A percentile compares a stretch with the other conserved stretches of the same genome.
These are phyloP conservation scores for Pinus albicaulis DNA, from an alignment of 75 land plant species.

Conservation along the genomic window DNA sequence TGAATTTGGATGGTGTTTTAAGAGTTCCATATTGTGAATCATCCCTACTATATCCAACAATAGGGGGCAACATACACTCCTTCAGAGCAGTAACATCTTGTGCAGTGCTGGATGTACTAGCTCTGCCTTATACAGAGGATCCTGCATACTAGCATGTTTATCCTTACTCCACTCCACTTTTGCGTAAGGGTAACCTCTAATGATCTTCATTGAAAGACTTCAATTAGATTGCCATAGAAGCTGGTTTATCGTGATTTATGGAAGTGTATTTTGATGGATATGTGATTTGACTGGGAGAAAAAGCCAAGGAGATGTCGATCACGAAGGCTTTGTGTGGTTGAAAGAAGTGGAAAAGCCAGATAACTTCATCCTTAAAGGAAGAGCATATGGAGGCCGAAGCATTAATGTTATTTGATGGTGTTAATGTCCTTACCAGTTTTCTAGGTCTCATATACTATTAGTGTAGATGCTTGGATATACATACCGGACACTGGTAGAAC, in stretches of 20 bases:
- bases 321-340: conserved; percentile 6
- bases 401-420: neutral
- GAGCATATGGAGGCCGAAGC: neutral
- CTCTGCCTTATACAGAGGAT: conserved; percentile 77
- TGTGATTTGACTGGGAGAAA: neutral
- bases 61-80: conserved; percentile 93
- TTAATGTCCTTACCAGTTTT: too few species aligned
- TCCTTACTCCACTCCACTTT: conserved; percentile 18
- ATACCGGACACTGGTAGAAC: too few species aligned
- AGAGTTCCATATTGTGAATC: conserved; percentile 67
- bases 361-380: neutral
- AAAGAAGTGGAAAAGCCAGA: neutral
- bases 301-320: neutral
- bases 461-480: too few species aligned
- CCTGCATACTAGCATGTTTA: conserved; percentile 87
- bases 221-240: too few species aligned
- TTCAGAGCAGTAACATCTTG: conserved; percentile 92
- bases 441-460: too few species aligned
- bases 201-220: too few species aligned
- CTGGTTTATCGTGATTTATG: too few species aligned
- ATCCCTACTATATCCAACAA: conserved; percentile 72
- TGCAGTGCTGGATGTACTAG: conserved; percentile 90
- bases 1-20: conserved; percentile 60
- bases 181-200: too few species aligned
- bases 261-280: too few species aligned